Conservation (phyloP, 495 filamentous ascomycete genomes). For the Daldinia vernicosa region DNA sequence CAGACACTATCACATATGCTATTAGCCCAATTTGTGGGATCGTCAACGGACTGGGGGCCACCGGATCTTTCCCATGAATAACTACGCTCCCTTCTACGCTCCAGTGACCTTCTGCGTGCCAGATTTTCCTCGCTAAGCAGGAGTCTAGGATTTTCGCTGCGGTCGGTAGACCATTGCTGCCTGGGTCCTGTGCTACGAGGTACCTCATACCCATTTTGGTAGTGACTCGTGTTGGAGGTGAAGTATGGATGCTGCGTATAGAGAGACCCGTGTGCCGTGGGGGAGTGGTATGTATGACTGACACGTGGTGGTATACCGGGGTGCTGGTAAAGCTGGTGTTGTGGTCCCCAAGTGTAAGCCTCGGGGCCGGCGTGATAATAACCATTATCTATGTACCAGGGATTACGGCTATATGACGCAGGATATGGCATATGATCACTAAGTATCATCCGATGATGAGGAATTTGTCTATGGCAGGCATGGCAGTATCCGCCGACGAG, state of each 20-base stretch:
- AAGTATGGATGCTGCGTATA: too few species aligned
- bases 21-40: background rate
- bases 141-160: background rate
- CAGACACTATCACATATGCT: too few species aligned
- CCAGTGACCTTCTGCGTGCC: background rate
- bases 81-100: background rate
- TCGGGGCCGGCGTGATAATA: background rate
- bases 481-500: too few species aligned
- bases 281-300: background rate
- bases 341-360: background rate
- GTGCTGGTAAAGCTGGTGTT: background rate
- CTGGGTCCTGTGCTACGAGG: background rate
- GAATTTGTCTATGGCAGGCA: too few species aligned
- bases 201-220: background rate
- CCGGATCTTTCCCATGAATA: background rate
- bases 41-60: background rate
- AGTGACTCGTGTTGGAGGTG: background rate
- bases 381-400: background rate
- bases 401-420: too few species aligned
- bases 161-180: background rate
- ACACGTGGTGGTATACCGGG: background rate
- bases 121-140: too few species aligned
- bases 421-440: too few species aligned
- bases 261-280: background rate
- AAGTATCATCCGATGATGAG: too few species aligned